Base-by-base conservation (phyloP, 176 grass and related monocot genomes). In the Ampelocalamus luodianensis region DNA sequence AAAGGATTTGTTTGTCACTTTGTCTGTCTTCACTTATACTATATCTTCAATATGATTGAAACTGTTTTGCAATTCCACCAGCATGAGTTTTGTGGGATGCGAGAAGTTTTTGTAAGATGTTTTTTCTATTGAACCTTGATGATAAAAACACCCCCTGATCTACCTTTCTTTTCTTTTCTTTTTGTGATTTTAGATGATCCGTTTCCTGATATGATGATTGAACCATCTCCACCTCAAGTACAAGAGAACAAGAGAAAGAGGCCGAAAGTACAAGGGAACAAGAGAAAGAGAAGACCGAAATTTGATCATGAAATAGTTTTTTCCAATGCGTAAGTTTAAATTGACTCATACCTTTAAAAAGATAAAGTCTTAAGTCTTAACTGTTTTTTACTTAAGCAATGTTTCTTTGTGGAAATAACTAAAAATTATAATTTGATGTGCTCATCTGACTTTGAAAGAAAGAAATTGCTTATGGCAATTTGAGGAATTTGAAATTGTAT, bases 241-340 rank as follows among this genome's bases (percentile, higher is more conserved):
- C 76, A 90, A 81, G 48, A 84, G 42, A 90, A 87, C 37, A 88
- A 76, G 71, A 86, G 56, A 78, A 87, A 71, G 74, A 90, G 62
- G 16, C 78, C 40, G 45, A 66, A 77, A 56, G 72, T 82, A 51
- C 67, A 88, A 81, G 22, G 72, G 64, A 84, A 76, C 20, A 87
- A 82, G 50, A 83, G 65, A 69, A 87, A 82, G 71, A 82, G 69
- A 73, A 74, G 70, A 53, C 64, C 37, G 4, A 88, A 88, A 79
- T 87, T 82, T 87, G 93, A 99, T 60, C 4, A 45, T 0, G 5
- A 72, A 63, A 55, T 89, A 64, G 91, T 96, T n/a, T 75, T 91
- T 39, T 80, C 89, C 58, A 99, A 99, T 72, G 80, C 12, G 94
- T 97, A 87, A 86, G 91, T 92, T 79, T 65, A 5, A 50, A 69